Evolutionary conservation across 108 stramenopile genomes (phyloP).

Genomic region (Nannochloropsis gaditana): DNA sequence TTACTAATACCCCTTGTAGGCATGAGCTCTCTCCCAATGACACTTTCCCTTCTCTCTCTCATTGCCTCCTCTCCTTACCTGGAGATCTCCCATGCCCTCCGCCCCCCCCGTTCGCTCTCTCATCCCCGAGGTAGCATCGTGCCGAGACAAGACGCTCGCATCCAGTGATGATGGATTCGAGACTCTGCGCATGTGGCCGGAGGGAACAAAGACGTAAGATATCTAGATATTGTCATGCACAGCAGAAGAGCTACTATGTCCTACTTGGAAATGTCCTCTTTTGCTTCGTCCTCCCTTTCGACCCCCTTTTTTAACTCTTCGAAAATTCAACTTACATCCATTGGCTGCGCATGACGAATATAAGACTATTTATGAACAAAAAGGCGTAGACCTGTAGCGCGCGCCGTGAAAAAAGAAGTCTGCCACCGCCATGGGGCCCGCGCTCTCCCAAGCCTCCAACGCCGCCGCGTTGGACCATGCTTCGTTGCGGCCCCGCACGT

Average conservation of each 20-base stretch:
- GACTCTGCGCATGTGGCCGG: background rate
- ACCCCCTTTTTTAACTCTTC: background rate
- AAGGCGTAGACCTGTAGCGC: background rate
- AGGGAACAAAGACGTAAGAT: background rate
- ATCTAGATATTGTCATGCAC: background rate
- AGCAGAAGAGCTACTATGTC: background rate
- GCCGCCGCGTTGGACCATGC: background rate
- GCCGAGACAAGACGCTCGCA: conserved; percentile 13
- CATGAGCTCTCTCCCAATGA: background rate
- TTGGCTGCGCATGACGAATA: conserved; percentile 18
- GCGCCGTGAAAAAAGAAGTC: background rate
- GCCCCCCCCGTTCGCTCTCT: background rate
- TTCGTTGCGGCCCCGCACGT: too few species aligned
- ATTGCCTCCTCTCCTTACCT: background rate
- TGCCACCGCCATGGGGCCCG: background rate
- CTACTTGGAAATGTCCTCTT: background rate
- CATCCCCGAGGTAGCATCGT: conserved; percentile 8
- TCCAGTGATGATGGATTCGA: background rate
- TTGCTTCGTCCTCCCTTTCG: background rate
- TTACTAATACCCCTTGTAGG: too few species aligned
- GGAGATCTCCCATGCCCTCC: conserved; percentile 4
- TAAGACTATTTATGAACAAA: background rate
- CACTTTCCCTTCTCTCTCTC: background rate
- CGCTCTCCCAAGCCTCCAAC: background rate
- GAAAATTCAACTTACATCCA: background rate